Conservation (phyloP, 192 early-diverging fungal genomes). For the Rhizophagus prolifer region DNA sequence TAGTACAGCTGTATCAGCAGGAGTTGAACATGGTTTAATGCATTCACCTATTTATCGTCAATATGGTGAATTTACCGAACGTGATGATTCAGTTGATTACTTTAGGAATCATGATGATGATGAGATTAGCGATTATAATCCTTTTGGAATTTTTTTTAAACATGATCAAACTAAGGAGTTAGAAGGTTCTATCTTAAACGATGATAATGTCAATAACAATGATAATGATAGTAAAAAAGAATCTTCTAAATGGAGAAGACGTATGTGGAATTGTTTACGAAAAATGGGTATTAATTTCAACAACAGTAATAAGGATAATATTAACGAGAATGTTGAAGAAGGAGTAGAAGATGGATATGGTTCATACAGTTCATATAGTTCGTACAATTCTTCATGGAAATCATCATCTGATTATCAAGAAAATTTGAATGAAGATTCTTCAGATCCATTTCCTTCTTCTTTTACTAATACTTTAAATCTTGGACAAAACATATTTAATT, state of each 20-base stretch:
- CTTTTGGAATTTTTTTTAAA: neutral
- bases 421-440: neutral
- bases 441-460: constrained; percentile 5
- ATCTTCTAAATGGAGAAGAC: neutral
- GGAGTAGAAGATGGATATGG: neutral
- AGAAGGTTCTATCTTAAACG: no score
- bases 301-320: neutral
- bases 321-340: neutral
- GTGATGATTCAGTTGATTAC: neutral
- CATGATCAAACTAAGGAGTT: no score
- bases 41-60: neutral
- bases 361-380: neutral
- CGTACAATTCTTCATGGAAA: neutral
- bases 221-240: neutral
- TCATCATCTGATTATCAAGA: neutral
- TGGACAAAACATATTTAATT: neutral
- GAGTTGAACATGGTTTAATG: neutral
- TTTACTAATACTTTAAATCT: neutral
- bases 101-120: neutral
- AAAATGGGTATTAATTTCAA: neutral
- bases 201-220: neutral
- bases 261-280: constrained; percentile 9
- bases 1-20: neutral
- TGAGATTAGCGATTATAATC: neutral
- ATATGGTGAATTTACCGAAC: neutral